Percentiles rank a stretch among this genome's conserved stretches.
phyloP scores from a whole-genome alignment of 371 early-diverging fungal genomes.

The Chytridiales sp. region DNA sequence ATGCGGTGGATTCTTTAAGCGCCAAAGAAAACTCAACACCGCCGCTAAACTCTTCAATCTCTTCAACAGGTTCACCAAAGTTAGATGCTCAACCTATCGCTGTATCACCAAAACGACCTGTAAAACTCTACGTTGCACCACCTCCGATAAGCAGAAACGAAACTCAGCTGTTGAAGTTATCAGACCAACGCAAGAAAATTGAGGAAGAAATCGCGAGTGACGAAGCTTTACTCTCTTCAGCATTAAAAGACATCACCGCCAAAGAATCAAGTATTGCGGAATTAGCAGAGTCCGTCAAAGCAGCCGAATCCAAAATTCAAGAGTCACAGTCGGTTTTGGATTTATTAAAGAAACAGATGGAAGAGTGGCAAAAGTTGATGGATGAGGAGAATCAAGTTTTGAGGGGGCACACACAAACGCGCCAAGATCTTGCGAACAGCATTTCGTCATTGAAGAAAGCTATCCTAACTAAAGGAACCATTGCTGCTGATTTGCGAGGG shows the following conservation, averaged over 20 bases:
- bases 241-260: not conserved
- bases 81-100: too few relatives aligned
- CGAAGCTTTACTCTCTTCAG: not conserved
- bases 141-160: slow-evolving; percentile 1
- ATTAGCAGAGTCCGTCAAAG: not conserved
- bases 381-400: too few relatives aligned
- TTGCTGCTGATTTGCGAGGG: slow-evolving; percentile 8
- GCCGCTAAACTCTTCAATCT: not conserved
- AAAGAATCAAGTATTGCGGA: not conserved
- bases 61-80: not conserved
- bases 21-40: not conserved
- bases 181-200: not conserved
- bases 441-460: slow-evolving; percentile 9
- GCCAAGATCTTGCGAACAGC: too few relatives aligned
- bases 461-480: slow-evolving; percentile 10
- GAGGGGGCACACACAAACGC: too few relatives aligned
- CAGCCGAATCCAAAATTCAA: not conserved
- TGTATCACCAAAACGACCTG: not conserved
- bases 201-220: not conserved
- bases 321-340: not conserved
- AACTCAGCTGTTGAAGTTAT: not conserved
- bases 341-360: not conserved
- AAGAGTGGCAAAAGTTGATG: not conserved
- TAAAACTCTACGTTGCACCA: not conserved
- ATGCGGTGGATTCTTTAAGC: not conserved